phyloP scores from a whole-genome alignment of 2,329 filamentous ascomycete species.

The Ceratocystis smalleyi region DNA sequence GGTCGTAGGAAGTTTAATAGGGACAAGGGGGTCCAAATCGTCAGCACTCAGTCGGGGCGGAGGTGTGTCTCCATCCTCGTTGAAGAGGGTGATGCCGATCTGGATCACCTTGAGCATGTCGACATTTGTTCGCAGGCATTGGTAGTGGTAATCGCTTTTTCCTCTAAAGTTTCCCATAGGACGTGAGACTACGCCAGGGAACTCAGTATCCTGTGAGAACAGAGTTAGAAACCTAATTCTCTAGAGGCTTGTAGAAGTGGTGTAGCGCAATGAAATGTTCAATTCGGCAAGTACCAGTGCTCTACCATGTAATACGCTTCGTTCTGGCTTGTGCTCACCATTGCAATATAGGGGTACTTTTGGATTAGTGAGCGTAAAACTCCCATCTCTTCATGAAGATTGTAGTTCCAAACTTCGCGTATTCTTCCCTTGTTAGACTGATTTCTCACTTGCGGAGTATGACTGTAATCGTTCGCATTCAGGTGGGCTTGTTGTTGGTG shows the following conservation, averaged over 20 bases:
- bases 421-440: constrained; percentile 65
- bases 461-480: constrained; percentile 29
- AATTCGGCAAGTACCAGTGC: too few species aligned
- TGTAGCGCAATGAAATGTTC: neutral
- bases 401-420: constrained; percentile 90
- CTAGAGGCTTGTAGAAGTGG: neutral
- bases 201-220: constrained; percentile 69
- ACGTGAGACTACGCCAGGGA: constrained; percentile 89
- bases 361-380: constrained; percentile 69
- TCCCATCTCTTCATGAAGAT: constrained; percentile 81
- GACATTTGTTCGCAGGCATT: constrained; percentile 91
- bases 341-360: constrained; percentile 88
- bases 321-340: constrained; percentile 46
- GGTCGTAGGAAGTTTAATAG: constrained; percentile 22
- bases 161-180: constrained; percentile 89
- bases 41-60: constrained; percentile 47
- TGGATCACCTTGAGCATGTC: constrained; percentile 97
- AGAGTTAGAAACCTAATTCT: constrained; percentile 10
- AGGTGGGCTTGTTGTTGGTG: constrained; percentile 20
- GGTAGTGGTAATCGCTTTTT: constrained; percentile 97
- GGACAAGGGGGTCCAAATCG: constrained; percentile 27
- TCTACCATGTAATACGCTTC: too few species aligned
- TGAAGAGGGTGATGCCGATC: constrained; percentile 86
- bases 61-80: constrained; percentile 73
- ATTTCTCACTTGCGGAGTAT: constrained; percentile 29